phyloP scores from a whole-genome alignment of 2,329 filamentous ascomycete species.

The Penicillium corylophilum region DNA sequence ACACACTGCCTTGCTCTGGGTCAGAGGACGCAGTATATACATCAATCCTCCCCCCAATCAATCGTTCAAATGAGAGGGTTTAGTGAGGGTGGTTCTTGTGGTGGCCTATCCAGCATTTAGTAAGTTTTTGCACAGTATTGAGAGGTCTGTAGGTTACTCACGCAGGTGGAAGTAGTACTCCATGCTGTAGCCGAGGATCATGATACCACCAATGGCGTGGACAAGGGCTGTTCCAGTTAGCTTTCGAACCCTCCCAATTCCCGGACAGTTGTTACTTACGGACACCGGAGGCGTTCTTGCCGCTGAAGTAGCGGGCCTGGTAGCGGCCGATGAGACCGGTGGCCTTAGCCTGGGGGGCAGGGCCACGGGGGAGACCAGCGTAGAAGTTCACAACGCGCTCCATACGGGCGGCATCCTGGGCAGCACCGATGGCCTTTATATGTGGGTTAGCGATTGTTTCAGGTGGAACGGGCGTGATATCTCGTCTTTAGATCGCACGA shows the following conservation, averaged over 20 bases:
- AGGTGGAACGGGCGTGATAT: slow-evolving; percentile 5
- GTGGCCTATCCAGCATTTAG: slow-evolving; percentile 65
- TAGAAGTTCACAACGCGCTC: slow-evolving; percentile 98
- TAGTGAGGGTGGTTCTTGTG: slow-evolving; percentile 99
- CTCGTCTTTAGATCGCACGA: slow-evolving; percentile 15
- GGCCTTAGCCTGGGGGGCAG: slow-evolving; percentile 78
- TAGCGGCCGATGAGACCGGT: slow-evolving; percentile 85
- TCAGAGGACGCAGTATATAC: slow-evolving; percentile 41
- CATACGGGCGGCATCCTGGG: slow-evolving; percentile 96
- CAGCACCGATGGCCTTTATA: slow-evolving; percentile 82
- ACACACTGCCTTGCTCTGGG: slow-evolving; percentile 34
- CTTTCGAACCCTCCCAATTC: slow-evolving; percentile 1
- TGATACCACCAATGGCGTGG: slow-evolving; percentile 75
- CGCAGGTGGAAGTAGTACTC: slow-evolving; percentile 99
- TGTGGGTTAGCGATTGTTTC: slow-evolving; percentile 35
- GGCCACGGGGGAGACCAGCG: slow-evolving; percentile 92
- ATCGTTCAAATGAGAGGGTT: slow-evolving; percentile 29
- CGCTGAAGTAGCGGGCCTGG: slow-evolving; percentile 76
- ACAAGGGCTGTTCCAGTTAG: slow-evolving; percentile 67
- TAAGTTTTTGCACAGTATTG: not conserved
- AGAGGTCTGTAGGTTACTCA: slow-evolving; percentile 54
- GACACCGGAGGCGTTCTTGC: slow-evolving; percentile 83
- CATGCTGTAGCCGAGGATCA: slow-evolving; percentile 87
- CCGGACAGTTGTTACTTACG: slow-evolving; percentile 63
- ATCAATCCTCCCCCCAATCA: slow-evolving; percentile 31